Conservation (phyloP, 2,329 filamentous ascomycete species). For the Penicillium digitatum region DNA sequence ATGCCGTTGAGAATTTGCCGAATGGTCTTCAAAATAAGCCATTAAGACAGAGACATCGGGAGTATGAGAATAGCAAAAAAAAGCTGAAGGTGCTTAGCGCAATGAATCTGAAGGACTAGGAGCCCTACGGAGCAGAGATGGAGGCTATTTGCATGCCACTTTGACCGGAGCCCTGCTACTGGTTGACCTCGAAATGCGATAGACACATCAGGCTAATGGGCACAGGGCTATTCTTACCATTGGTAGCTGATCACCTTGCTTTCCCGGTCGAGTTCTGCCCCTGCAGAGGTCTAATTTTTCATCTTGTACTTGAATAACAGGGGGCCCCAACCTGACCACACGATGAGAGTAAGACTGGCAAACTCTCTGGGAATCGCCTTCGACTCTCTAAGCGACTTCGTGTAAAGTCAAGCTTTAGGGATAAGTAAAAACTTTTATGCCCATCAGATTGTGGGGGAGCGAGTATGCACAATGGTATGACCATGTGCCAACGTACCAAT, state of each 20-base stretch:
- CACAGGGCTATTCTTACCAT: background rate
- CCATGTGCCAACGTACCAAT: background rate
- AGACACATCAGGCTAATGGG: background rate
- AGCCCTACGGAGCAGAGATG: background rate
- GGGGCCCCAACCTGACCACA: background rate
- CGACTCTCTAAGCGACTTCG: no score
- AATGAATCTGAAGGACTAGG: conserved; percentile 11
- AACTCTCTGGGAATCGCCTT: no score
- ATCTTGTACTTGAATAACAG: background rate
- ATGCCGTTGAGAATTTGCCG: conserved; percentile 5
- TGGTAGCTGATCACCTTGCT: conserved; percentile 2
- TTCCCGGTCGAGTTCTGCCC: conserved; percentile 7
- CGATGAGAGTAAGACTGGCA: no score
- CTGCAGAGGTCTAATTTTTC: background rate
- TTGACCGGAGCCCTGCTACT: background rate
- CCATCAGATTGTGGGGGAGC: no score
- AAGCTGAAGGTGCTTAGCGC: background rate
- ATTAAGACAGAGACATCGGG: background rate
- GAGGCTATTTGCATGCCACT: background rate
- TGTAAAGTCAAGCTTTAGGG: no score
- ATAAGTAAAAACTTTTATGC: no score
- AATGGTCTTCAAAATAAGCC: background rate
- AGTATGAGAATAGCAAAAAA: background rate
- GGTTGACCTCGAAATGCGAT: background rate
- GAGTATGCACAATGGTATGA: no score